These are phyloP conservation scores for Eucalyptus cloeziana DNA, from an alignment of 345 rosid genomes.

Conservation along the genomic window DNA sequence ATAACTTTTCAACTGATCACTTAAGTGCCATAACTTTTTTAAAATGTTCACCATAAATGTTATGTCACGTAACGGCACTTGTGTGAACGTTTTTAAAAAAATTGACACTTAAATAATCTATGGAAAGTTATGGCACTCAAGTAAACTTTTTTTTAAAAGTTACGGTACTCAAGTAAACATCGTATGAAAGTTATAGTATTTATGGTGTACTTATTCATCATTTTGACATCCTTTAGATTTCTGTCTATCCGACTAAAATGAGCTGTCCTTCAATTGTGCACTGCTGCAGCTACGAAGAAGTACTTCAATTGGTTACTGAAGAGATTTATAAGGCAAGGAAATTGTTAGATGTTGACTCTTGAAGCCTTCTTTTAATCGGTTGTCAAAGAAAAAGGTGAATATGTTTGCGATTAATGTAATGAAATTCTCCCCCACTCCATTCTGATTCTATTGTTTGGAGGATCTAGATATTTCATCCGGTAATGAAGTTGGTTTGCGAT, in stretches of 20 bases:
- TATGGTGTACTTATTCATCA: rapidly evolving
- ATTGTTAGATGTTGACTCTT: not conserved
- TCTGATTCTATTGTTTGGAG: not conserved
- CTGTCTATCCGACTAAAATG: not conserved
- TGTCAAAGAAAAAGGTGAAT: not conserved
- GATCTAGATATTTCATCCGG: not conserved
- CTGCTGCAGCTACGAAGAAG: not conserved
- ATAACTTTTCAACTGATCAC: too few species aligned
- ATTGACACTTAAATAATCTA: rapidly evolving
- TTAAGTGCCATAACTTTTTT: rapidly evolving
- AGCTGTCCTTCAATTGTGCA: not conserved
- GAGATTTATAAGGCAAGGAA: not conserved
- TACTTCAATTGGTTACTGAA: not conserved
- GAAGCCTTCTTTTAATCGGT: not conserved
- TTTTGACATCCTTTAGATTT: not conserved
- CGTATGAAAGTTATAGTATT: not conserved
- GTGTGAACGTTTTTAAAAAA: not conserved
- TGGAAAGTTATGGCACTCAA: not conserved
- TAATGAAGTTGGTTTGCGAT: not conserved
- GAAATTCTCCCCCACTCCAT: not conserved
- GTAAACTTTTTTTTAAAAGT: too few species aligned
- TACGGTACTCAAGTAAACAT: too few species aligned
- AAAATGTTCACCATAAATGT: too few species aligned
- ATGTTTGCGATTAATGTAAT: not conserved
- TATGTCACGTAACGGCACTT: rapidly evolving